Evolutionary conservation across 2,329 filamentous ascomycete species (phyloP), one percentile per base, ranked within the genome.

Genomic region (Diaporthe batatas): DNA sequence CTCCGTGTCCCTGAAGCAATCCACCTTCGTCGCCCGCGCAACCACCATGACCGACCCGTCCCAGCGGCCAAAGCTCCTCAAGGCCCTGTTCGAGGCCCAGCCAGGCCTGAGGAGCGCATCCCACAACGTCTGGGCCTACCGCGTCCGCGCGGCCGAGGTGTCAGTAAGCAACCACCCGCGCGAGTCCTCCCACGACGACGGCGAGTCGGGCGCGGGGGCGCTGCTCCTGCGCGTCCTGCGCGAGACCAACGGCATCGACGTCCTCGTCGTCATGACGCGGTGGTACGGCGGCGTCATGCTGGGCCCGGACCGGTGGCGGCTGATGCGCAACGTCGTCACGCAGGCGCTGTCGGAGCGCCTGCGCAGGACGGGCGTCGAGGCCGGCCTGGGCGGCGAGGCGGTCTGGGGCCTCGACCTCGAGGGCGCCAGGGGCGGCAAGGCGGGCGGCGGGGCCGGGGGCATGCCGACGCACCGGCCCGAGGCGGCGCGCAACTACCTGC

Each of bases 391-490:
- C 7, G 86, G 86, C 1, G 89, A 91, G 75, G 87, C 90, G 3
- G 81, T 91, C 2, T 92, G 90, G 90, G 90, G 87, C 0, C 80
- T 91, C 18, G 89, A 91, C 76, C 78, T 87, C 0, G 87, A 90
- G 73, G 85, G 85, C 7, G 85, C 85, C 81, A 84, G 81, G 67
- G 80, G 81, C n/a, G n/a, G n/a, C n/a, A n/a, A n/a, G n/a, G n/a
- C n/a, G n/a, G n/a, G n/a, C n/a, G n/a, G n/a, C n/a, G 82, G 80
- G 58, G 80, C 84, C 7, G 78, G 85, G 6, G 88, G 89, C 1
- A 89, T 96, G 82, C 91, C 93, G 1, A 92, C 96, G 32, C 91
- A 95, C 77, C 90, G 90, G 23, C 91, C 95, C 0, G 91, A 96
- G 78, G 88, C 88, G 6, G 93, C 94, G 14, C 84, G 86, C 68